A percentile compares a stretch with the other conserved stretches of the same genome.
Evolutionary conservation across 768 basidiomycete species (phyloP).

Genomic region (Boletus sensibilis): DNA sequence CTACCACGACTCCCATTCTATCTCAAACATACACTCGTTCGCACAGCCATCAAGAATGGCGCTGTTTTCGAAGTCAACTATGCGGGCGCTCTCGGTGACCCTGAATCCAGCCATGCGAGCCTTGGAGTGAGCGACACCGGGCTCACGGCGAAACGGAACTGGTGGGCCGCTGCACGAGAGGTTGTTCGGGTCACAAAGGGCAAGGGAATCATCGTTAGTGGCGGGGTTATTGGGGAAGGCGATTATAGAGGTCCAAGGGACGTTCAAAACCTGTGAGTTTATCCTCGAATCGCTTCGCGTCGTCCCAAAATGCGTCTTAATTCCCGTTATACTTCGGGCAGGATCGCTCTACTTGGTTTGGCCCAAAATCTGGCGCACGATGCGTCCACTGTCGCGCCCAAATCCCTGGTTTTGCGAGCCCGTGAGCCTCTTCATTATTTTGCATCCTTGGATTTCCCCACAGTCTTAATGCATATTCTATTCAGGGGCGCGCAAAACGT

Average conservation of each 20-base stretch:
- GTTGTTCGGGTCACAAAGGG: conserved; percentile 79
- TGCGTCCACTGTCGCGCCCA: conserved; percentile 57
- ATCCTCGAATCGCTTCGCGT: not conserved
- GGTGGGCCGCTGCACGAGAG: conserved; percentile 82
- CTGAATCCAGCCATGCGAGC: conserved; percentile 43
- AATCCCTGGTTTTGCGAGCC: conserved; percentile 68
- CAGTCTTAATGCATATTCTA: not conserved
- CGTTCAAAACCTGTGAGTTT: conserved; percentile 68
- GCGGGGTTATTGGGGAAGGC: conserved; percentile 58
- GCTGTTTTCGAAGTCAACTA: conserved; percentile 82
- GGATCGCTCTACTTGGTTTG: conserved; percentile 65
- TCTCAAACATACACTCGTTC: conserved; percentile 79
- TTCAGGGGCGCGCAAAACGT: conserved; percentile 78
- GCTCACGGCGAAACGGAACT: conserved; percentile 63
- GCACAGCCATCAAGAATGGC: conserved; percentile 79
- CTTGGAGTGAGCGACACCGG: conserved; percentile 55
- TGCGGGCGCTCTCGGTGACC: conserved; percentile 66
- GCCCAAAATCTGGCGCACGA: conserved; percentile 67
- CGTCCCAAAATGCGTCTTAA: not conserved
- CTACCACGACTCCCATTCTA: conserved; percentile 76
- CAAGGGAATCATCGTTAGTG: conserved; percentile 69
- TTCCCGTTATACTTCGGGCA: conserved; percentile 27
- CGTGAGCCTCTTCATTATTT: conserved; percentile 46
- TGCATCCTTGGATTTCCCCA: not conserved
- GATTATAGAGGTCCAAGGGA: conserved; percentile 74